A percentile compares a stretch with the other conserved stretches of the same genome.
Evolutionary conservation across 805 yeast genomes (phyloP).

Genomic region (Wickerhamiella dianesei): DNA sequence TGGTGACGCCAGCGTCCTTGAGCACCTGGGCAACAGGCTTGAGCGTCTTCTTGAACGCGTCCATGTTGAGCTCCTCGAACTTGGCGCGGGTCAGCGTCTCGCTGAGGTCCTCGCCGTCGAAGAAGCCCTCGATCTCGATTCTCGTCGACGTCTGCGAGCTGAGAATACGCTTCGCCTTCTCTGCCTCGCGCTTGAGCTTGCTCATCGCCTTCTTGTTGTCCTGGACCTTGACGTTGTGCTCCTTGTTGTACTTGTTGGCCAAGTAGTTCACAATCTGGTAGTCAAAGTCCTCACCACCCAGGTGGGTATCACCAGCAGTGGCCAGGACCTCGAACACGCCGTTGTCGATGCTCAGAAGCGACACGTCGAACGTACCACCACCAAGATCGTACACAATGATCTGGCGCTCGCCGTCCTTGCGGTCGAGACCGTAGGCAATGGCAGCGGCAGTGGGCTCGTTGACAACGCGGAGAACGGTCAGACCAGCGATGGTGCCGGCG

Average conservation of each 20-base stretch:
- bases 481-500: conserved; percentile 85
- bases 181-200: conserved; percentile 93
- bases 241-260: conserved; percentile 75
- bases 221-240: conserved; percentile 72
- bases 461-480: conserved; percentile 75
- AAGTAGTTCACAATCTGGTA: conserved; percentile 79
- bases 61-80: conserved; percentile 91
- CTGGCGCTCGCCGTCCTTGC: conserved; percentile 67
- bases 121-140: conserved; percentile 89
- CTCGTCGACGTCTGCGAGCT: conserved; percentile 93
- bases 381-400: conserved; percentile 89
- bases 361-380: conserved; percentile 96
- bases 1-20: conserved; percentile 81
- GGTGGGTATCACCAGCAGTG: conserved; percentile 91
- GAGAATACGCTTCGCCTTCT: conserved; percentile 93
- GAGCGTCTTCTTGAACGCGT: conserved; percentile 83
- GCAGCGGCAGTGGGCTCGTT: conserved; percentile 98
- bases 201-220: conserved; percentile 76
- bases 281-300: conserved; percentile 97
- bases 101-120: conserved; percentile 88
- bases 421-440: conserved; percentile 87
- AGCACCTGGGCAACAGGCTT: conserved; percentile 94
- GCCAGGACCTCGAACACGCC: conserved; percentile 90
- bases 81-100: conserved; percentile 95
- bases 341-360: conserved; percentile 71